Evolutionary conservation across 2,329 filamentous ascomycete species (phyloP).

Genomic region (Simplicillium sp.): DNA sequence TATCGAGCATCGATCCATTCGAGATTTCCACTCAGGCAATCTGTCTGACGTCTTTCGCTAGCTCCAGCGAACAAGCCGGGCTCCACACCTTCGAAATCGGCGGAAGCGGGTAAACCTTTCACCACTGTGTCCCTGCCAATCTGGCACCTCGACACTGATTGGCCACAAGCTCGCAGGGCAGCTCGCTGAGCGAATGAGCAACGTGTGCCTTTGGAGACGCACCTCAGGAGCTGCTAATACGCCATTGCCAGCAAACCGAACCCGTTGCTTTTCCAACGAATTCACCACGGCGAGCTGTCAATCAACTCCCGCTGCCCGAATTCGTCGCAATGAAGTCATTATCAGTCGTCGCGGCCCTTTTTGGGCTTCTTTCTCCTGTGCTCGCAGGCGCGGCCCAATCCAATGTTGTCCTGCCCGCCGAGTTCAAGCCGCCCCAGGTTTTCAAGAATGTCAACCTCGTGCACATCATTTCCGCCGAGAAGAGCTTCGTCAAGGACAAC

Average conservation of each 20-base stretch:
- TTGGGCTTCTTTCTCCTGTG: conserved; percentile 44
- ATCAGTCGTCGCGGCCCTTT: conserved; percentile 45
- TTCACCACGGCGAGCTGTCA: neutral
- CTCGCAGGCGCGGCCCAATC: conserved; percentile 35
- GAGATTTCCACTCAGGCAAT: too few relatives aligned
- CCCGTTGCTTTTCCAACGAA: too few relatives aligned
- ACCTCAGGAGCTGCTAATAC: too few relatives aligned
- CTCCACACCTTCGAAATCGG: neutral
- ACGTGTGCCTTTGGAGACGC: neutral
- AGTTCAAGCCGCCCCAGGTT: conserved; percentile 77
- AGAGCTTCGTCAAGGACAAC: conserved; percentile 80
- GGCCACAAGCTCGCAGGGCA: neutral
- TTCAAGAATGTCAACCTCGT: conserved; percentile 93
- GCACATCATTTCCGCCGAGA: conserved; percentile 84
- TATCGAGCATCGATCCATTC: too few relatives aligned
- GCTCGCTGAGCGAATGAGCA: neutral
- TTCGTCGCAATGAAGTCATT: conserved; percentile 29
- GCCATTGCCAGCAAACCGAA: too few relatives aligned
- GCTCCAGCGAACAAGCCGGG: too few relatives aligned
- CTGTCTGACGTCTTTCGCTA: too few relatives aligned
- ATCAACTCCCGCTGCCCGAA: neutral
- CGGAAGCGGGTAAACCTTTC: neutral
- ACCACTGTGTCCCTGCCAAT: neutral
- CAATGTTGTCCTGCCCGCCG: conserved; percentile 48
- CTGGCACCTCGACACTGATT: neutral